These are phyloP conservation scores for Hypoxylon rickii DNA, from an alignment of 495 filamentous ascomycete species.

Conservation along the genomic window DNA sequence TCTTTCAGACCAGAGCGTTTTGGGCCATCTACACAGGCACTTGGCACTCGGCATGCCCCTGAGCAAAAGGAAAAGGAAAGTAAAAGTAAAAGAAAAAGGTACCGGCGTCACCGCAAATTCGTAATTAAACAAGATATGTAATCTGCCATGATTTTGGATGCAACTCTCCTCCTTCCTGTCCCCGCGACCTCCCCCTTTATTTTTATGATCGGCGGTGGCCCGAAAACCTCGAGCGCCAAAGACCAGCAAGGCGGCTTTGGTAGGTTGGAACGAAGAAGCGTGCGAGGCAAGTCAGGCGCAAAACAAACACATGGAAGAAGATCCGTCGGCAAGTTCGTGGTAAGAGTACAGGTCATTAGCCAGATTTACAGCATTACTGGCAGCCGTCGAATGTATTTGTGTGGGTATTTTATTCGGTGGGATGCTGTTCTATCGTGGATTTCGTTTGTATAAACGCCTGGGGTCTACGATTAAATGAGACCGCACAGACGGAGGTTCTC, in stretches of 20 bases:
- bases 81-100: slow-evolving; percentile 20
- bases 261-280: slow-evolving; percentile 22
- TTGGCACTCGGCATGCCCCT: slow-evolving; percentile 12
- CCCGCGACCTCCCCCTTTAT: slow-evolving; percentile 2
- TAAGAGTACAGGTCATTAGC: slow-evolving; percentile 41
- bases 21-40: slow-evolving; percentile 30
- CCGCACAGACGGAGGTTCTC: slow-evolving; percentile 98
- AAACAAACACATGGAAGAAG: slow-evolving; percentile 40
- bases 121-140: slow-evolving; percentile 46
- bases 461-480: slow-evolving; percentile 72
- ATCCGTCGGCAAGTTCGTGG: slow-evolving; percentile 37
- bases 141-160: slow-evolving; percentile 41
- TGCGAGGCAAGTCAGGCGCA: slow-evolving; percentile 34
- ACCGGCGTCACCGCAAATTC: slow-evolving; percentile 38
- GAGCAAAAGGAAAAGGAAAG: slow-evolving; percentile 28
- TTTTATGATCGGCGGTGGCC: slow-evolving; percentile 30
- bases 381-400: slow-evolving; percentile 32
- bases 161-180: slow-evolving; percentile 32
- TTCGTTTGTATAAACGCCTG: slow-evolving; percentile 7
- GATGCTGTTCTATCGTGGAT: slow-evolving; percentile 12
- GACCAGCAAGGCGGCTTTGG: slow-evolving; percentile 22
- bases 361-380: slow-evolving; percentile 39
- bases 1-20: slow-evolving; percentile 18
- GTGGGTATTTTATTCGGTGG: slow-evolving; percentile 29
- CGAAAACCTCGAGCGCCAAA: slow-evolving; percentile 28